Evolutionary conservation across 2,329 filamentous ascomycete species (phyloP).

Genomic region (Paraconiothyrium sp.): DNA sequence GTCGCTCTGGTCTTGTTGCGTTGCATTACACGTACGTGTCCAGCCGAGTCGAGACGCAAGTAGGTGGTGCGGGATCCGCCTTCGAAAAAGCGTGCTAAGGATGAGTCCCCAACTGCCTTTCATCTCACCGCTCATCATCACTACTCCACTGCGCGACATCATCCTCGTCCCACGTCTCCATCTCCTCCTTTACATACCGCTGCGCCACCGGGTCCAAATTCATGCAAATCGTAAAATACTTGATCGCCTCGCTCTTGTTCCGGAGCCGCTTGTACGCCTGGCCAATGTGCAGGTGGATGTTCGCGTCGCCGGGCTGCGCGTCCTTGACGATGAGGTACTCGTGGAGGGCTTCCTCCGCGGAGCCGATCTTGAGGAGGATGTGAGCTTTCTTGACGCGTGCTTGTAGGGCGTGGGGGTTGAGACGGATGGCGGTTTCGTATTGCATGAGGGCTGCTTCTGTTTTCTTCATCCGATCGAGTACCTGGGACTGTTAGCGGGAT

Average conservation of each 20-base stretch:
- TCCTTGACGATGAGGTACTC: constrained; percentile 92
- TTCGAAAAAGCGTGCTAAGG: too few relatives aligned
- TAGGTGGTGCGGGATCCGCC: too few relatives aligned
- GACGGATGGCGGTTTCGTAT: constrained; percentile 81
- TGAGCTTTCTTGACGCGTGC: constrained; percentile 94
- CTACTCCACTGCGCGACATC: constrained; percentile 56
- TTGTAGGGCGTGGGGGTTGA: constrained; percentile 82
- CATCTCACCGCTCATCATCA: constrained; percentile 36
- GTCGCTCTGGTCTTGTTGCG: too few relatives aligned
- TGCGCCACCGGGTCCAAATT: constrained; percentile 97
- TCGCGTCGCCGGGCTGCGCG: constrained; percentile 91
- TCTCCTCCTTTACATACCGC: constrained; percentile 93
- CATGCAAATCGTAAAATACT: constrained; percentile 92
- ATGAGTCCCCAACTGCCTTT: too few relatives aligned
- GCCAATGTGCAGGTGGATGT: constrained; percentile 93
- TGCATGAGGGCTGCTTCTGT: constrained; percentile 79
- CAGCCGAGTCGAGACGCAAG: too few relatives aligned
- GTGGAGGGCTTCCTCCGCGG: constrained; percentile 74
- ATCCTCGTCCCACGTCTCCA: constrained; percentile 88
- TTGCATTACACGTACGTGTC: too few relatives aligned
- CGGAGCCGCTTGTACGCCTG: constrained; percentile 71
- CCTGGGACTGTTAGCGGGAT: constrained; percentile 31
- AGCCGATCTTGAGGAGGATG: constrained; percentile 78
- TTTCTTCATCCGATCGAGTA: constrained; percentile 86
- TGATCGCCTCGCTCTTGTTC: constrained; percentile 78